Conservation (phyloP, 2,329 filamentous ascomycete species). For the Lasiodiplodia hormozganensis region DNA sequence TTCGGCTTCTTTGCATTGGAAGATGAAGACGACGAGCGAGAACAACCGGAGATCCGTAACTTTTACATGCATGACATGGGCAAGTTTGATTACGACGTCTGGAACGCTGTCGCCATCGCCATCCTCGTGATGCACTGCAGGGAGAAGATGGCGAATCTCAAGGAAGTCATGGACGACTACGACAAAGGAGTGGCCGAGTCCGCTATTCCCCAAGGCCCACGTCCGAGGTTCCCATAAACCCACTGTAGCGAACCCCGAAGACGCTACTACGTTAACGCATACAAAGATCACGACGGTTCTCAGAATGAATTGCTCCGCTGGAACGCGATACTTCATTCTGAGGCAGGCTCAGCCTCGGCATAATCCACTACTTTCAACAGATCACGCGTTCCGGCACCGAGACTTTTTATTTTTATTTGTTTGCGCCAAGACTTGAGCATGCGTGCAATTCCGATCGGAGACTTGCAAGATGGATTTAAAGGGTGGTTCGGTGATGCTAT, state of each 20-base stretch:
- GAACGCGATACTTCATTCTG: neutral
- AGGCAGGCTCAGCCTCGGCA: neutral
- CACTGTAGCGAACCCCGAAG: neutral
- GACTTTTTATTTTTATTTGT: neutral
- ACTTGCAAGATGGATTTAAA: neutral
- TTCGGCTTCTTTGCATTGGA: slow-evolving; percentile 61
- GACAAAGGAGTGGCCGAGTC: too few species aligned
- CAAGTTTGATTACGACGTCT: slow-evolving; percentile 62
- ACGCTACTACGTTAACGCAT: too few species aligned
- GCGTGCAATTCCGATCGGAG: neutral
- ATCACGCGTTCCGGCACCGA: neutral
- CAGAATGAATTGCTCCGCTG: neutral
- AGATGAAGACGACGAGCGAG: slow-evolving; percentile 48
- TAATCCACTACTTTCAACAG: neutral
- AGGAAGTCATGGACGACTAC: slow-evolving; percentile 42
- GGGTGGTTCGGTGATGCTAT: neutral
- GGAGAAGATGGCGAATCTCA: slow-evolving; percentile 56
- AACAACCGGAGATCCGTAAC: slow-evolving; percentile 42
- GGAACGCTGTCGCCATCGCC: slow-evolving; percentile 65
- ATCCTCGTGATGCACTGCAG: slow-evolving; percentile 62
- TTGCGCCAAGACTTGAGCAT: neutral
- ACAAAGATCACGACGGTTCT: neutral
- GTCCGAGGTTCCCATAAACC: neutral
- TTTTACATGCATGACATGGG: slow-evolving; percentile 63
- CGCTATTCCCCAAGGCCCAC: neutral